Evolutionary conservation across 2,329 filamentous ascomycete species (phyloP).

Genomic region (Aspergillus clavatus): DNA sequence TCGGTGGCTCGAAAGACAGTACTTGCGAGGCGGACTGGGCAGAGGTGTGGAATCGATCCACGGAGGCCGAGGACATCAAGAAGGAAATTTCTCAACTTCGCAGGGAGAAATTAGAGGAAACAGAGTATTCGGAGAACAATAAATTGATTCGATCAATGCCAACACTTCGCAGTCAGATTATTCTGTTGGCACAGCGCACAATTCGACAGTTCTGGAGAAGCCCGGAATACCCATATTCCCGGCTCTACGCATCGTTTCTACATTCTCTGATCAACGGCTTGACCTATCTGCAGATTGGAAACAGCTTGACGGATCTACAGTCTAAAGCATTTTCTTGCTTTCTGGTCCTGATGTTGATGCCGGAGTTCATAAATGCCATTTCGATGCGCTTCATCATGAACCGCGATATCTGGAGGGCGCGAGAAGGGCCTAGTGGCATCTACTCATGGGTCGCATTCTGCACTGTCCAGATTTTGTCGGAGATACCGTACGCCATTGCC

Average conservation of each 20-base stretch:
- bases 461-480: constrained; percentile 62
- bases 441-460: constrained; percentile 69
- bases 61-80: constrained; percentile 53
- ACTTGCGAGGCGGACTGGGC: constrained; percentile 59
- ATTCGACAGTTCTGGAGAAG: constrained; percentile 68
- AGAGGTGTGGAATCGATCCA: constrained; percentile 60
- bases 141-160: constrained; percentile 22
- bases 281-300: constrained; percentile 64
- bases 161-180: constrained; percentile 55
- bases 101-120: constrained; percentile 40
- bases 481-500: constrained; percentile 63
- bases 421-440: constrained; percentile 64
- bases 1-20: constrained; percentile 47
- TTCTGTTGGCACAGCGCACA: constrained; percentile 61
- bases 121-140: constrained; percentile 24
- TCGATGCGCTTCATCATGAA: constrained; percentile 68
- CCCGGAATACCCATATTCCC: constrained; percentile 68
- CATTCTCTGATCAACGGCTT: constrained; percentile 69
- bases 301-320: constrained; percentile 63
- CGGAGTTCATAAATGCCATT: constrained; percentile 64
- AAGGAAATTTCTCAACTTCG: constrained; percentile 59
- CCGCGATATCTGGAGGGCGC: constrained; percentile 61
- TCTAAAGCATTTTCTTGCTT: constrained; percentile 64
- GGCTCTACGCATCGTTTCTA: constrained; percentile 63
- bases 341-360: constrained; percentile 57